A percentile compares a stretch with the other conserved stretches of the same genome.
These are phyloP conservation scores for Penicillium sp. DNA, from an alignment of 2,329 filamentous ascomycete genomes.

Conservation along the genomic window DNA sequence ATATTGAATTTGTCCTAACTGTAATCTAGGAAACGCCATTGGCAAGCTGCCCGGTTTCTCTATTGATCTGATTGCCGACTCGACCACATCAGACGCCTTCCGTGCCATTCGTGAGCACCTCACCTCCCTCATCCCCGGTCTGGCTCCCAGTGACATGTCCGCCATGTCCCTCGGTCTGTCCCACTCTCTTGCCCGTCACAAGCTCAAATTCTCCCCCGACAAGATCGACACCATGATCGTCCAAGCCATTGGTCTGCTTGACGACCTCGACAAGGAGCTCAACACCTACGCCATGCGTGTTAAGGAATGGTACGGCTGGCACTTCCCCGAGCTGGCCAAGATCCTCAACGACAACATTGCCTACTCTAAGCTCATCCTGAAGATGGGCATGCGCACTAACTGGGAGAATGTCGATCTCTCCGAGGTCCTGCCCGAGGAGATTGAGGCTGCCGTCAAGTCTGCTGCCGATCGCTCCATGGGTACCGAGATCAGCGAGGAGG, in stretches of 20 bases:
- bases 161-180: conserved; percentile 95
- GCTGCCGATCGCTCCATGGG: conserved; percentile 98
- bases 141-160: conserved; percentile 78
- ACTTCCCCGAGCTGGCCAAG: conserved; percentile 96
- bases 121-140: conserved; percentile 81
- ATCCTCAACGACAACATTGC: conserved; percentile 96
- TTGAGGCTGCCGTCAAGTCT: conserved; percentile 84
- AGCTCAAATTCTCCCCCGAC: conserved; percentile 96
- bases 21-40: conserved; percentile 65
- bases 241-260: conserved; percentile 86
- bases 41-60: conserved; percentile 84
- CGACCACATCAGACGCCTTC: conserved; percentile 80
- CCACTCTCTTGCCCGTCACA: conserved; percentile 93
- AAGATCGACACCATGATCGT: conserved; percentile 99
- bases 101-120: conserved; percentile 90
- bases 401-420: conserved; percentile 72
- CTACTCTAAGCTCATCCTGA: conserved; percentile 81
- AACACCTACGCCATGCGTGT: conserved; percentile 99
- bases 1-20: conserved; percentile 14
- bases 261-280: conserved; percentile 96
- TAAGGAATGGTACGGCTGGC: conserved; percentile 99
- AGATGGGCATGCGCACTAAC: conserved; percentile 83
- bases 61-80: conserved; percentile 77
- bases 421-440: conserved; percentile 90
- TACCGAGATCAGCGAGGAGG: conserved; percentile 89